A percentile compares a stretch with the other conserved stretches of the same genome.
Evolutionary conservation across 208 protist genomes (phyloP).

Genomic region (Leishmania amazonensis): DNA sequence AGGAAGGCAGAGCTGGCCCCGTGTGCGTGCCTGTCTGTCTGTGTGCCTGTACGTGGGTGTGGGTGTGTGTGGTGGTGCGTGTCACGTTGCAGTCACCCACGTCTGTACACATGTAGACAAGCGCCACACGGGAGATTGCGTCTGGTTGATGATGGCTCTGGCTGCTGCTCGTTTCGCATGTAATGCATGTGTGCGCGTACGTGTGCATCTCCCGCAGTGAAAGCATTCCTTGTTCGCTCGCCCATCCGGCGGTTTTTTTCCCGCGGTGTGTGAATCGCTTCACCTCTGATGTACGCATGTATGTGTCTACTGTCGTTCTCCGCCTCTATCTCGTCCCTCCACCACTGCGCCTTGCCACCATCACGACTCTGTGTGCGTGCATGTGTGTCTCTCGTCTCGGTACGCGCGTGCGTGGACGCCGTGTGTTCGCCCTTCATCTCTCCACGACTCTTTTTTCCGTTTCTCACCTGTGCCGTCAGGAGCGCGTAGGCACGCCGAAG

Average conservation of each 20-base stretch:
- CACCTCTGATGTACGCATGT: background rate
- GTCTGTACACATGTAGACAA: background rate
- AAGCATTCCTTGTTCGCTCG: background rate
- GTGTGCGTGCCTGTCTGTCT: background rate
- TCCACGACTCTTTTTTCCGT: background rate
- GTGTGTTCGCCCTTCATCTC: no score
- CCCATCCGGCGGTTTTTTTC: background rate
- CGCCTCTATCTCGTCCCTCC: background rate
- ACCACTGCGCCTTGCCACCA: background rate
- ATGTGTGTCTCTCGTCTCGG: background rate
- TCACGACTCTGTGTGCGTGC: background rate
- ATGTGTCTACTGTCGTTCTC: background rate
- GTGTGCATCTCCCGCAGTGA: background rate
- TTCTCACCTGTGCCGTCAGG: background rate
- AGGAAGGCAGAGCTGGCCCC: background rate
- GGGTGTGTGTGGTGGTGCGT: background rate
- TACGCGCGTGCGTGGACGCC: background rate
- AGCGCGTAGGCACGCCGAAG: background rate
- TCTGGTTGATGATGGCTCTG: slow-evolving; percentile 4
- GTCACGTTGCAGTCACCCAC: background rate
- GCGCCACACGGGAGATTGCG: background rate
- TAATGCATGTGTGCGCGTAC: background rate
- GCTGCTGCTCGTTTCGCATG: background rate
- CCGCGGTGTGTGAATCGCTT: background rate
- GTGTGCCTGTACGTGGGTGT: slow-evolving; percentile 2